These are phyloP conservation scores for Saturnispora ahearnii DNA, from an alignment of 805 yeast genomes.

Conservation along the genomic window DNA sequence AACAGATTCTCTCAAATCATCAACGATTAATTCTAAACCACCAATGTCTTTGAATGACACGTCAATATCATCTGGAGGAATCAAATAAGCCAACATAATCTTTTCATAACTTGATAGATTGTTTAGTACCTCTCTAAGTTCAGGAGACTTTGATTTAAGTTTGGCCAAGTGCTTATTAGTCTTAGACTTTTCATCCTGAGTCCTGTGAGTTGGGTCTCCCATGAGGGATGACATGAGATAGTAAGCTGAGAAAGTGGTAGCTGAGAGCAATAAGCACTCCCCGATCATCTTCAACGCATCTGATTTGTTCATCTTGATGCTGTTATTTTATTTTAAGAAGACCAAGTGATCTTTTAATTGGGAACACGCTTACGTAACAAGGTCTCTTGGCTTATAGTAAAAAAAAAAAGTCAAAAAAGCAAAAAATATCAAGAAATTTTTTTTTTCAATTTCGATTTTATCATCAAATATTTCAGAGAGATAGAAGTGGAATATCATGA, in stretches of 20 bases:
- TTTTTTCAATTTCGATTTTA: background rate
- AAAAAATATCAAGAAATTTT: background rate
- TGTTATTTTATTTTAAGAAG: background rate
- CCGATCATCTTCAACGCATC: constrained; percentile 66
- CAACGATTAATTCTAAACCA: constrained; percentile 74
- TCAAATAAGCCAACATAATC: constrained; percentile 65
- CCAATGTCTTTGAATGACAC: constrained; percentile 79
- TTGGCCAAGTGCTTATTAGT: constrained; percentile 49
- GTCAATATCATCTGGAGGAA: constrained; percentile 75
- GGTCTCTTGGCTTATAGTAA: background rate
- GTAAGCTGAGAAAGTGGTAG: constrained; percentile 49
- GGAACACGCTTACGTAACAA: background rate
- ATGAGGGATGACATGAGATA: constrained; percentile 31
- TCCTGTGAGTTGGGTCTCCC: constrained; percentile 31
- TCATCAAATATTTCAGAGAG: background rate
- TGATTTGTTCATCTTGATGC: constrained; percentile 42
- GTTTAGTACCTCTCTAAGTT: constrained; percentile 43
- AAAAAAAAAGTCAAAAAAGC: background rate
- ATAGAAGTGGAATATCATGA: constrained; percentile 1
- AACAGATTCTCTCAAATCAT: constrained; percentile 81
- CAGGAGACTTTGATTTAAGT: constrained; percentile 53
- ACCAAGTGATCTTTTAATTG: background rate
- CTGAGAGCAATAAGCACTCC: constrained; percentile 57
- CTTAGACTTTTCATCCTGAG: constrained; percentile 53
- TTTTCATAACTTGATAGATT: constrained; percentile 52